Percentiles rank a stretch among this genome's conserved stretches.
Conservation (phyloP, 1,284 basidiomycete genomes). For the Grifola frondosa region DNA sequence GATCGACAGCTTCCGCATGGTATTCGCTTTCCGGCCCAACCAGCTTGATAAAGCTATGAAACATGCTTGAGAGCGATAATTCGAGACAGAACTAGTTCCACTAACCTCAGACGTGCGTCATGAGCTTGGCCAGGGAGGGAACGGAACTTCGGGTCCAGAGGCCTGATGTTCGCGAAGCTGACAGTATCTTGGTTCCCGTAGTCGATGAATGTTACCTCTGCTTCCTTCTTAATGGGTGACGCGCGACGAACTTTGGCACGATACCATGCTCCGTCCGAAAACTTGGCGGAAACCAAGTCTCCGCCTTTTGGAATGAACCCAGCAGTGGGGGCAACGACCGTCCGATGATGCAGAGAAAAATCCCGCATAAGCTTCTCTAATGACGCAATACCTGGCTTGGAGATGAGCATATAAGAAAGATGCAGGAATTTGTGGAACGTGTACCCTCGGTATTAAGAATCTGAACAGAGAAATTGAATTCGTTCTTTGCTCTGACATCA, state of each 20-base stretch:
- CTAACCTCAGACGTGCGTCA: conserved; percentile 75
- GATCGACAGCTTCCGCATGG: conserved; percentile 77
- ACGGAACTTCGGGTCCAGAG: conserved; percentile 85
- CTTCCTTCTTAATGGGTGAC: conserved; percentile 84
- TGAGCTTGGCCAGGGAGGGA: conserved; percentile 82
- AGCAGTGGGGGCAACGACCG: conserved; percentile 54
- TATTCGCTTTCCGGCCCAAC: conserved; percentile 81
- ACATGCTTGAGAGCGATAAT: not conserved
- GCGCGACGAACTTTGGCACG: conserved; percentile 84
- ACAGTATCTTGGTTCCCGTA: conserved; percentile 90
- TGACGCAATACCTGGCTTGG: conserved; percentile 71
- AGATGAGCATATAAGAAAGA: conserved; percentile 2
- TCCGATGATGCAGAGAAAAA: conserved; percentile 83
- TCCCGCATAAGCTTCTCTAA: conserved; percentile 94
- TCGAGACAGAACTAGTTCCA: conserved; percentile 1
- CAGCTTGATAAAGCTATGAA: conserved; percentile 80
- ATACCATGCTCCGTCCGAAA: conserved; percentile 92
- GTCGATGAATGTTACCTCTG: conserved; percentile 85
- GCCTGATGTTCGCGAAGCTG: conserved; percentile 73
- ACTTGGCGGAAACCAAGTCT: conserved; percentile 89
- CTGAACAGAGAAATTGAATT: conserved; percentile 89
- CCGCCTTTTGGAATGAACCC: conserved; percentile 79
- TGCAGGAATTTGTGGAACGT: conserved; percentile 14
- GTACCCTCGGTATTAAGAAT: conserved; percentile 85
- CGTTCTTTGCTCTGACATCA: conserved; percentile 76